A percentile compares a stretch with the other conserved stretches of the same genome.
phyloP scores from a whole-genome alignment of 2,329 filamentous ascomycete species.

The Arthrinium puccinioides region DNA sequence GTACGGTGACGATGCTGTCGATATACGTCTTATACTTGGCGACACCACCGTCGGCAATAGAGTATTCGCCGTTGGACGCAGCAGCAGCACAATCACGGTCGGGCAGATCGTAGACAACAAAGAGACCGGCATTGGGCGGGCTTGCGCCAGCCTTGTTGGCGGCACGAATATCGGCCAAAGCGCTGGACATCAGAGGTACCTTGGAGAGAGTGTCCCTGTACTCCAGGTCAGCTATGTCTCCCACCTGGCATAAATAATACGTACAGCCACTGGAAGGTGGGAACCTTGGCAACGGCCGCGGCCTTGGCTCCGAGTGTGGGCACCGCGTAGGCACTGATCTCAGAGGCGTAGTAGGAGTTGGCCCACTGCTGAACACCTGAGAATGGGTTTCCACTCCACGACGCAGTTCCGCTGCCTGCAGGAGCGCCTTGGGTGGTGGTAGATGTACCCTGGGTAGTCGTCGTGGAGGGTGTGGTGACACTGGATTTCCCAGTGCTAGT shows the following conservation, averaged over 20 bases:
- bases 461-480: neutral
- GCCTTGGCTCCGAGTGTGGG: slow-evolving; percentile 52
- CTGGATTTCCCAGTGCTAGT: slow-evolving; percentile 24
- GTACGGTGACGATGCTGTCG: slow-evolving; percentile 33
- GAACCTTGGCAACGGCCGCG: slow-evolving; percentile 42
- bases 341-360: slow-evolving; percentile 48
- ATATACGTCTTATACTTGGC: slow-evolving; percentile 51
- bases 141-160: slow-evolving; percentile 29
- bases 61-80: slow-evolving; percentile 49
- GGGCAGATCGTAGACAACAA: slow-evolving; percentile 52
- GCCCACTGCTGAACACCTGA: slow-evolving; percentile 41
- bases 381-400: slow-evolving; percentile 48
- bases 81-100: slow-evolving; percentile 51
- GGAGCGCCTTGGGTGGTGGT: slow-evolving; percentile 17
- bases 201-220: slow-evolving; percentile 41
- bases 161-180: slow-evolving; percentile 34
- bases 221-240: neutral
- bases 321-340: slow-evolving; percentile 49
- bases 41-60: slow-evolving; percentile 40
- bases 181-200: slow-evolving; percentile 36
- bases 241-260: slow-evolving; percentile 9
- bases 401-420: slow-evolving; percentile 26
- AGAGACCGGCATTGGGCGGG: slow-evolving; percentile 35
- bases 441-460: slow-evolving; percentile 8
- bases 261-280: slow-evolving; percentile 46